These are phyloP conservation scores for Aureobasidium sp. DNA, from an alignment of 2,329 filamentous ascomycete genomes.

Conservation along the genomic window DNA sequence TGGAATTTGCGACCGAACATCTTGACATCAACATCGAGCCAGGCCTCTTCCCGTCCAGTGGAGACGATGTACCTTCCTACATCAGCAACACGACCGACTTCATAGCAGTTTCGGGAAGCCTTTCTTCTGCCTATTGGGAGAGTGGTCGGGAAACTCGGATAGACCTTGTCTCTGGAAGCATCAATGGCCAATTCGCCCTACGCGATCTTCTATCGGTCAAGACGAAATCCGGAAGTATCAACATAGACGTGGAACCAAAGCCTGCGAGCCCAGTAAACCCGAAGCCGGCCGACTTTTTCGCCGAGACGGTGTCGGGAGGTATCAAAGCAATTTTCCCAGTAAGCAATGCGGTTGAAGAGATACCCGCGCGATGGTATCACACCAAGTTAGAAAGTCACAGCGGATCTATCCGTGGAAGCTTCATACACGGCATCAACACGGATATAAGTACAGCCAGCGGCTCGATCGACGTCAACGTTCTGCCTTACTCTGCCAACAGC, in stretches of 20 bases:
- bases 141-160: conserved; percentile 34
- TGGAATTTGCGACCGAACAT: conserved; percentile 32
- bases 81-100: conserved; percentile 30
- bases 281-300: conserved; percentile 32
- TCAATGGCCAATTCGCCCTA: conserved; percentile 37
- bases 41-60: conserved; percentile 22
- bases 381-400: conserved; percentile 33
- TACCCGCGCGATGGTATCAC: conserved; percentile 38
- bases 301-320: conserved; percentile 32
- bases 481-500: conserved; percentile 30
- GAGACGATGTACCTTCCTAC: conserved; percentile 23
- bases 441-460: conserved; percentile 33
- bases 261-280: conserved; percentile 26
- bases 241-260: conserved; percentile 35
- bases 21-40: conserved; percentile 33
- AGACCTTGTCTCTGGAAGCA: conserved; percentile 34
- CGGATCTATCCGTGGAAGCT: conserved; percentile 33
- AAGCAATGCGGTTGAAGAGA: conserved; percentile 15
- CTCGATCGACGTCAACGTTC: conserved; percentile 31
- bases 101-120: conserved; percentile 30
- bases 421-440: conserved; percentile 36
- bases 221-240: conserved; percentile 36
- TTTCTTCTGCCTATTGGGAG: conserved; percentile 28
- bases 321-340: conserved; percentile 31
- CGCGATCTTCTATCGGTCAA: conserved; percentile 35